Evolutionary conservation across 768 basidiomycete species (phyloP), one percentile per base, ranked within the genome.

Genomic region (Pleurotus djamor): DNA sequence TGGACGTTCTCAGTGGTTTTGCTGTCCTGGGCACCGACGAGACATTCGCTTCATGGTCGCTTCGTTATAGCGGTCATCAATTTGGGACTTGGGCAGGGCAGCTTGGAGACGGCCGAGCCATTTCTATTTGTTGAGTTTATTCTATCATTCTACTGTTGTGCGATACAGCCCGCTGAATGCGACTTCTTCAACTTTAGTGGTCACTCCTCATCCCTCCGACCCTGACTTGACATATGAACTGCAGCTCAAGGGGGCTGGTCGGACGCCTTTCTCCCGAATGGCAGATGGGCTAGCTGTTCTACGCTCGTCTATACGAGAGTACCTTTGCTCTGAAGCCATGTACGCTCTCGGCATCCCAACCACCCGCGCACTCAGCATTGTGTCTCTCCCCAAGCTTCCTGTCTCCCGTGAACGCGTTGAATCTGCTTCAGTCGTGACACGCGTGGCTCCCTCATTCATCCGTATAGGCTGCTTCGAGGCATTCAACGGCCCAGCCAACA

Each of bases 211-310:
- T 60, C 87, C 87, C 0, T 68, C 74, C 5, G 76, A 85, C 48
- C 79, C 82, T 2, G 75, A 82, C 14, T 66, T 78, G 4, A 74
- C 76, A 0, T 90, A 88, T 66, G 97, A 99, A 67, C 79, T 99
- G 7, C 97, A 98, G 71, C 83, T 99, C 64, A 99, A 98, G 70
- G 97, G 97, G 1, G 85, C 89, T 0, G 97, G 97, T 0, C 81
- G 97, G 9, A 98, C 96, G 0, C 96, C 97, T 0, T 98, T 96
- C 74, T 92, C 93, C 0, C 83, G 97, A 28, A 83, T 80, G 54
- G 96, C 97, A 3, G 97, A 98, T 70, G 97, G 97, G 0, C 80
- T 99, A 14, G 97, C 97, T 0, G 96, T 98, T 2, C 73, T 95
- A n/a, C 87, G 97, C 32, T 95, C 93, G 44, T 96, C 94, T 4